Base-by-base conservation (phyloP, 1,284 basidiomycete species). In the Fomitopsis palustris region DNA sequence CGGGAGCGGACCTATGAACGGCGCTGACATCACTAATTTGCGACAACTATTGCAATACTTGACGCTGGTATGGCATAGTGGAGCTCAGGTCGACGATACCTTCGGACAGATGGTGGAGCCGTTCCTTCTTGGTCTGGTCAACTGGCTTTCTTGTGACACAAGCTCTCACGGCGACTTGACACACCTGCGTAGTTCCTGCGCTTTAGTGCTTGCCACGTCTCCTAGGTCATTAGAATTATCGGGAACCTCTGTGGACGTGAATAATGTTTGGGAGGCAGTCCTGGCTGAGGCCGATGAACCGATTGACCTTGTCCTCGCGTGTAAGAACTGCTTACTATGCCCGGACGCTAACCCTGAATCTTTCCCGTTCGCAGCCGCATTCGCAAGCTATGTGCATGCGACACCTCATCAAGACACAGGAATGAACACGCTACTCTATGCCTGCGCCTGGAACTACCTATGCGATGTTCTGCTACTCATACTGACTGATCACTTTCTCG, bases 361-460 rank as follows among this genome's bases (percentile, higher is more conserved):
- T 61, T 29, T 2, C n/a, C 21, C 12, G 12, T 51, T 12, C 56
- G 31, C 41, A 88, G 86, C 79, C 56, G 75, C 78, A 6, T 78
- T 88, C 62, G 75, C 86, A 8, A 67, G 77, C 35, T 83, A 81
- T 64, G 66, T 86, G 37, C 60, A 72, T 12, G 68, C 59, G 8
- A 62, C 68, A 14, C 63, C 69, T 14, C 60, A 60, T 14, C 61
- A 63, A 19, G 58, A 47, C n/a, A 45, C 8, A 1, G 7, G 61
- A 12, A 65, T 64, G 41, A 75, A 80, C 55, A 56, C 74, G 5
- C 66, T 85, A 35, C 66, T 70, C 33, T 74, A 73, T 55, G 71
- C 77, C 2, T 86, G 87, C 66, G 77, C 80, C 39, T 84, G 84
- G 81, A 74, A 82, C 55, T 77, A 80, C 64, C 67, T 90, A 49